Evolutionary conservation across 2,329 filamentous ascomycete species (phyloP), one percentile per base, ranked within the genome.

Genomic region (Epichloe typhina): DNA sequence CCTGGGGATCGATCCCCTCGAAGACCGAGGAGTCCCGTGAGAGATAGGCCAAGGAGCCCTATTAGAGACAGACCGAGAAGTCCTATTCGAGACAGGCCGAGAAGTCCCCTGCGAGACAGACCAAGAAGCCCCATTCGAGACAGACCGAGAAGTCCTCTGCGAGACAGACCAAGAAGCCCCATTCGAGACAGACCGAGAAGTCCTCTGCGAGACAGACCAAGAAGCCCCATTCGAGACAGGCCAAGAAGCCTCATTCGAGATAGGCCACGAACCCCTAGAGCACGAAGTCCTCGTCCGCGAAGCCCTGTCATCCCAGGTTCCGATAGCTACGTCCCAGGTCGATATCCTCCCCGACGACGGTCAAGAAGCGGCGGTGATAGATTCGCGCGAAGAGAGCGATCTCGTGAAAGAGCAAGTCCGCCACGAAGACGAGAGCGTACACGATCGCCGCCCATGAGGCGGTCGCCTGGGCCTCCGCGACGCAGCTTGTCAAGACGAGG

Each of bases 301-400:
- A 67, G 67, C 51, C 67, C 66, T 1, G 62, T 67, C 17, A 62
- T 67, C 23, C 54, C 64, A 17, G 66, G 62, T 19, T 71, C 70
- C 21, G 71, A 73, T 57, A 72, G 70, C 55, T 73, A 73, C 55
- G 68, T 73, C 7, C 70, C 71, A n/a, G 66, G 67, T 38, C 61
- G 70, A 53, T 72, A 71, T 49, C 65, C 62, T 12, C 64, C 66
- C 33, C 65, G 71, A 7, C 66, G 69, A 41, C 64, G 70, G 39
- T 72, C 70, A 39, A 63, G 69, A 49, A 72, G 69, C 55, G 62
- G 60, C 41, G 66, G 64, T 23, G 69, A 72, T 50, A 62, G 68
- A 23, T 73, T 68, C 36, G n/a, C 31, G 54, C 62, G 70, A 35
- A 61, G 69, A 47, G 69, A 71, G 17, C 64, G 70, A 49, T 72